Percentiles rank a stretch among this genome's conserved stretches.
Conservation (phyloP, 352 stramenopile species). For the Phytophthora chlamydospora region DNA sequence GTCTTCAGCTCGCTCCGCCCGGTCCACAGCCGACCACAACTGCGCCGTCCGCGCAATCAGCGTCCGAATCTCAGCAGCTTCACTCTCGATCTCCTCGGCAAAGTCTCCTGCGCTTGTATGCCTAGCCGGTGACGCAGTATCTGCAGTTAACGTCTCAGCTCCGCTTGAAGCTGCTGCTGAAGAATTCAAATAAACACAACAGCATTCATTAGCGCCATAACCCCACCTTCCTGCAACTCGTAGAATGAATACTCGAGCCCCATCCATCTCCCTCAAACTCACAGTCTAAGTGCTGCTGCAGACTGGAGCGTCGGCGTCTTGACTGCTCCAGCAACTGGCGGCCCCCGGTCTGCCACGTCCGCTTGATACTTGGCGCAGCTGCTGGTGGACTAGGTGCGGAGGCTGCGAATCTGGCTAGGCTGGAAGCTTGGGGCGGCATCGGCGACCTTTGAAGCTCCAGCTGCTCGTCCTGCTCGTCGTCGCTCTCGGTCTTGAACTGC, state of each 20-base stretch:
- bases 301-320: slow-evolving; percentile 16
- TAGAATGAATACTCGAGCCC: no score
- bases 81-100: slow-evolving; percentile 39
- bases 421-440: neutral
- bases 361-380: slow-evolving; percentile 9
- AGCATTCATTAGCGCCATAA: slow-evolving; percentile 12
- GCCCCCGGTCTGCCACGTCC: slow-evolving; percentile 5
- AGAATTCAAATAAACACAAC: slow-evolving; percentile 8
- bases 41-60: slow-evolving; percentile 41
- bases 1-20: slow-evolving; percentile 18
- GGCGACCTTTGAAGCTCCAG: slow-evolving; percentile 4
- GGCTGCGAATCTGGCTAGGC: slow-evolving; percentile 1
- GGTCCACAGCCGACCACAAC: slow-evolving; percentile 42
- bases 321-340: slow-evolving; percentile 25
- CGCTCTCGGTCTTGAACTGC: slow-evolving; percentile 14
- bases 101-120: slow-evolving; percentile 15
- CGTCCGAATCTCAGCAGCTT: slow-evolving; percentile 38
- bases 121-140: neutral
- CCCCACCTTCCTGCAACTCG: no score
- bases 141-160: neutral
- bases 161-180: slow-evolving; percentile 1
- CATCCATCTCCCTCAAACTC: slow-evolving; percentile 11
- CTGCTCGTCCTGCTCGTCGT: slow-evolving; percentile 17
- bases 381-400: neutral
- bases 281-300: slow-evolving; percentile 25